These are phyloP conservation scores for Phytophthora colocasiae DNA, from an alignment of 352 stramenopile genomes.

Conservation along the genomic window DNA sequence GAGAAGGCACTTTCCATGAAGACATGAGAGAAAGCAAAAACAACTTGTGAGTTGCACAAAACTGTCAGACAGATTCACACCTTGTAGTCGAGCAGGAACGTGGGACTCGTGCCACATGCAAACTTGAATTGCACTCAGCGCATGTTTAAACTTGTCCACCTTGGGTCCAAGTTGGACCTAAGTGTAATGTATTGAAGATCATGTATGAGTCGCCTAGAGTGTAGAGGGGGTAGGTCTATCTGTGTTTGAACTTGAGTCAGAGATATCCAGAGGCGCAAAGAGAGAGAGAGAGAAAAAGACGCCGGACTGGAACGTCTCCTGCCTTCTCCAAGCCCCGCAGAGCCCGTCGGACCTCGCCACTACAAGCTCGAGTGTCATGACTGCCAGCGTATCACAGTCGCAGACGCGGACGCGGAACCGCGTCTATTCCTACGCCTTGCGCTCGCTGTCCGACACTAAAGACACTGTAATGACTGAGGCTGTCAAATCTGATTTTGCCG, in stretches of 20 bases:
- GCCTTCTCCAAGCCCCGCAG: neutral
- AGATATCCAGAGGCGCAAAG: constrained; percentile 20
- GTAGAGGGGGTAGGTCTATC: constrained; percentile 21
- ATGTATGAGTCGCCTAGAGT: too few species aligned
- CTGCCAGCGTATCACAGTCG: constrained; percentile 20
- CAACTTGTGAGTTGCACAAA: constrained; percentile 5
- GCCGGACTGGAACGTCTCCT: constrained; percentile 7
- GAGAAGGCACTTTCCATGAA: too few species aligned
- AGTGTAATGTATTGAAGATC: too few species aligned
- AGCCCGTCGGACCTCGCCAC: neutral
- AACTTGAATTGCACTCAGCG: neutral
- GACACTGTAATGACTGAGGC: constrained; percentile 54
- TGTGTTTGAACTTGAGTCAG: constrained; percentile 32
- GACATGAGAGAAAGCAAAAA: neutral
- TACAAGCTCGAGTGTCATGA: constrained; percentile 17
- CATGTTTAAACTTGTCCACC: too few species aligned
- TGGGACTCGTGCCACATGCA: constrained; percentile 12
- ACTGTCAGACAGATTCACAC: constrained; percentile 16
- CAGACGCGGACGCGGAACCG: constrained; percentile 44
- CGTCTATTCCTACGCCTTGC: constrained; percentile 67
- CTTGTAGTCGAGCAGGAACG: constrained; percentile 12
- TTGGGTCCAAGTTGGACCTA: too few species aligned
- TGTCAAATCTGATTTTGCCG: constrained; percentile 15
- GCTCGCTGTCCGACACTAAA: constrained; percentile 74
- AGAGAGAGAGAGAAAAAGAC: constrained; percentile 38